Conservation (phyloP, 306 rosid genomes). For the Vigna hirtella region DNA sequence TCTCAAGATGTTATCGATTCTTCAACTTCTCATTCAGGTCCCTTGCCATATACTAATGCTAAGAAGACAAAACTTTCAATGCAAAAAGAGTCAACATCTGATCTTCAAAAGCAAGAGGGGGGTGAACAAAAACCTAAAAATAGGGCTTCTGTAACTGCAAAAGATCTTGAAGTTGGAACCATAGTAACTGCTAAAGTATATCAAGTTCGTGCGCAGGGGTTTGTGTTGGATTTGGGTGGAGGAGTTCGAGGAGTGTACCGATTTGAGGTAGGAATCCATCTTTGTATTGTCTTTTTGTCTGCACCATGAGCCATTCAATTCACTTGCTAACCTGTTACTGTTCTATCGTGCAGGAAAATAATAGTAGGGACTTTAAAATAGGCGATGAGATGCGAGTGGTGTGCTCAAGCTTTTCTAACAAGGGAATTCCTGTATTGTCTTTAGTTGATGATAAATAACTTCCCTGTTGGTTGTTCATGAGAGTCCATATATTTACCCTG, state of each 20-base stretch:
- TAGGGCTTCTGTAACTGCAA: conserved; percentile 43
- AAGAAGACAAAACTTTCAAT: conserved; percentile 49
- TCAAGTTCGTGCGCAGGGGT: conserved; percentile 83
- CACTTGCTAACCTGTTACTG: conserved; percentile 32
- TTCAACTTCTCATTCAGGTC: conserved; percentile 45
- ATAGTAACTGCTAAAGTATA: conserved; percentile 70
- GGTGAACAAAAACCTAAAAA: conserved; percentile 48
- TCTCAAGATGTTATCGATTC: conserved; percentile 46
- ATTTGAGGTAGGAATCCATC: conserved; percentile 65
- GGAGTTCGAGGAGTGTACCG: conserved; percentile 87
- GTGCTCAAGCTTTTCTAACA: conserved; percentile 76
- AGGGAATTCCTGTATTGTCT: conserved; percentile 82
- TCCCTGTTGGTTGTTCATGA: conserved; percentile 14
- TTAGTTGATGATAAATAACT: conserved; percentile 56
- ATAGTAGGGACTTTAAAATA: conserved; percentile 52
- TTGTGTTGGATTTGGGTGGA: conserved; percentile 91
- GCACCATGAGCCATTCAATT: conserved; percentile 12
- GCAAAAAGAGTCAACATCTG: conserved; percentile 47
- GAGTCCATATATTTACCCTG: neutral
- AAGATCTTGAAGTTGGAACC: conserved; percentile 71
- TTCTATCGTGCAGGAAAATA: conserved; percentile 59
- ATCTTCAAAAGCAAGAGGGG: conserved; percentile 30
- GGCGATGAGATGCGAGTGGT: conserved; percentile 72
- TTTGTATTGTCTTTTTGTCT: conserved; percentile 7
- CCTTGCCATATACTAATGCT: conserved; percentile 42